These are phyloP conservation scores for Saposhnikovia divaricata DNA, from an alignment of 129 eudicot genomes.

Conservation along the genomic window DNA sequence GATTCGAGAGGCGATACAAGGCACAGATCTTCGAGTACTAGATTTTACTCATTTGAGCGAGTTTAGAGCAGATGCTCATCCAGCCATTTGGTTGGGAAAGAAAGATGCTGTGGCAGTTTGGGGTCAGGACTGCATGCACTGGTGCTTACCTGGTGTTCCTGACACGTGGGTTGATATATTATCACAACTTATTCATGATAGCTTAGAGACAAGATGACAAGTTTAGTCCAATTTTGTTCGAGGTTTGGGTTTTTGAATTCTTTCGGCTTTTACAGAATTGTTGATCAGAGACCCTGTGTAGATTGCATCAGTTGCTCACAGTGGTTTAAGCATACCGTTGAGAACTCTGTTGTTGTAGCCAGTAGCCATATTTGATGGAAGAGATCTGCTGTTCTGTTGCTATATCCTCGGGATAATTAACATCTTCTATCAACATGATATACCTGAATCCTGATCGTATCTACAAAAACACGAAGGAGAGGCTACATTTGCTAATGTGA, in stretches of 20 bases:
- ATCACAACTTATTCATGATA: conserved; percentile 42
- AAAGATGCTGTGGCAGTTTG: conserved; percentile 90
- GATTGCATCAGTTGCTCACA: not conserved
- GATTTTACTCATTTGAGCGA: conserved; percentile 82
- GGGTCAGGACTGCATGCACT: conserved; percentile 99
- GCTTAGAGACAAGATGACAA: conserved; percentile 29
- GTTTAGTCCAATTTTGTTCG: not conserved
- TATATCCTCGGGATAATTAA: not conserved
- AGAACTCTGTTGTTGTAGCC: not conserved
- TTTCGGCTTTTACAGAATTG: not conserved
- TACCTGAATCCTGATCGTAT: not conserved
- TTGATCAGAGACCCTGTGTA: not conserved
- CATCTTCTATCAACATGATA: not conserved
- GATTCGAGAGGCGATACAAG: conserved; percentile 44
- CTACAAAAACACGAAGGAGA: not conserved
- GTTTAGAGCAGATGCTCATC: conserved; percentile 91
- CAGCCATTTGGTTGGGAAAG: conserved; percentile 88
- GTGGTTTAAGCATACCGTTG: not conserved
- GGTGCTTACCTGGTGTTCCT: conserved; percentile 97
- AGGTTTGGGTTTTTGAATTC: not conserved
- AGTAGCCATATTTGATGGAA: not conserved
- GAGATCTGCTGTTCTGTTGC: not conserved
- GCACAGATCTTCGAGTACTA: conserved; percentile 47
- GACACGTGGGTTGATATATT: conserved; percentile 86
- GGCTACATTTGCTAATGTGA: not conserved